A percentile compares a stretch with the other conserved stretches of the same genome.
These are phyloP conservation scores for Linnemannia exigua DNA, from an alignment of 192 early-diverging fungal genomes.

Conservation along the genomic window DNA sequence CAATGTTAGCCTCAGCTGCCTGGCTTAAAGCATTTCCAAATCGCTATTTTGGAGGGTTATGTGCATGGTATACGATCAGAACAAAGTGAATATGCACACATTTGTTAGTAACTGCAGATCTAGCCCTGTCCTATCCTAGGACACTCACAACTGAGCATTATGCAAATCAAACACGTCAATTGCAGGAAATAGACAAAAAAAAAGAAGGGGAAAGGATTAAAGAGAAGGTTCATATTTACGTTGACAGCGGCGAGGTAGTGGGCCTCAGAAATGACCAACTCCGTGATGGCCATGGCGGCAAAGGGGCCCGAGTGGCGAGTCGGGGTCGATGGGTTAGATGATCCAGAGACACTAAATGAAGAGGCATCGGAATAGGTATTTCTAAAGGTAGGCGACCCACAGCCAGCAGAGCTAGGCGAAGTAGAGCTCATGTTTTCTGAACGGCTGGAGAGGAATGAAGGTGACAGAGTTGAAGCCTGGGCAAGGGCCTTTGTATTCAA, in stretches of 20 bases:
- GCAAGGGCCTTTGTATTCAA: conserved; percentile 22
- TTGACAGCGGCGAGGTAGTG: conserved; percentile 35
- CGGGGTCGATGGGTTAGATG: conserved; percentile 12
- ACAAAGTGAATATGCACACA: background rate
- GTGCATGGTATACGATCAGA: background rate
- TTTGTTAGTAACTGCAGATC: background rate
- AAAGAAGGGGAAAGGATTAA: background rate
- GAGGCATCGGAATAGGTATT: conserved; percentile 15
- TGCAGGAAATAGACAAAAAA: background rate
- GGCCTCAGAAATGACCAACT: conserved; percentile 41
- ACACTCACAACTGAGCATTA: background rate
- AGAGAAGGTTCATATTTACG: conserved; percentile 9
- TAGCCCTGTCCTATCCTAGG: background rate
- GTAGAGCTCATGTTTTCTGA: conserved; percentile 28
- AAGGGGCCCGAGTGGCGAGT: conserved; percentile 11
- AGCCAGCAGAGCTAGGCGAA: conserved; percentile 29
- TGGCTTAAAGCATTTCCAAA: conserved; percentile 16
- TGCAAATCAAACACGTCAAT: background rate
- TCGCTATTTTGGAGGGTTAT: conserved; percentile 13
- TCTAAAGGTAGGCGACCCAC: background rate
- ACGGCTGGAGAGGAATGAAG: conserved; percentile 19
- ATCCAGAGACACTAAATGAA: background rate
- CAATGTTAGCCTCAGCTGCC: conserved; percentile 3
- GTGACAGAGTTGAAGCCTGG: background rate
- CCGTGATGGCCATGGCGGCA: conserved; percentile 45